A percentile compares a stretch with the other conserved stretches of the same genome.
phyloP scores from a whole-genome alignment of 2,329 filamentous ascomycete genomes.

The Calonectria montana region DNA sequence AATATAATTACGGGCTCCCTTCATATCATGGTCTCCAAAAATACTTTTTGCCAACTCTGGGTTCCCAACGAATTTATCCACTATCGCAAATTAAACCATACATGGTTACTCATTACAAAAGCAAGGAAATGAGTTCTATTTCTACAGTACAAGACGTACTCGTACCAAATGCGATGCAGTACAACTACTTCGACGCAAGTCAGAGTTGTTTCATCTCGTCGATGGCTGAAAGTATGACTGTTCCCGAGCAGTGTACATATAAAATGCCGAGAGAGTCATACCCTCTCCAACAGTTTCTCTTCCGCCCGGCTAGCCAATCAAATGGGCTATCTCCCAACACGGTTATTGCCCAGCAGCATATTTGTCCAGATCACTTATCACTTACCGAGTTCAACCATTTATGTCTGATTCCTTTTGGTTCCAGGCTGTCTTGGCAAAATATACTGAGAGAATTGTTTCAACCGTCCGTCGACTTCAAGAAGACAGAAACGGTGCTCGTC shows the following conservation, averaged over 20 bases:
- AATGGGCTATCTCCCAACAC: background rate
- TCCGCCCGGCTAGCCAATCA: background rate
- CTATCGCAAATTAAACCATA: background rate
- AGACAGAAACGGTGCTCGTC: conserved; percentile 24
- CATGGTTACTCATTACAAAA: background rate
- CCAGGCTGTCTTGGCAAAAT: conserved; percentile 35
- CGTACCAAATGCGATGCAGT: background rate
- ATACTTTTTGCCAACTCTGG: background rate
- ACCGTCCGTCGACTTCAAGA: conserved; percentile 38
- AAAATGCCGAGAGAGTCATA: background rate
- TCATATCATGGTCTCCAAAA: background rate
- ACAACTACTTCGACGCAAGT: background rate
- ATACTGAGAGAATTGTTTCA: conserved; percentile 35
- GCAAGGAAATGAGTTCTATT: background rate
- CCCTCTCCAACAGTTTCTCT: background rate
- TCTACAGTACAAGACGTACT: background rate
- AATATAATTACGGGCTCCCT: background rate
- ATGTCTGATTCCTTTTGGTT: conserved; percentile 22
- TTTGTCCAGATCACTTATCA: conserved; percentile 49
- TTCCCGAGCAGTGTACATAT: background rate
- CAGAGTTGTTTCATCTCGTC: background rate
- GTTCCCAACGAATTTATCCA: background rate
- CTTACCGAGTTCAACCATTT: conserved; percentile 64
- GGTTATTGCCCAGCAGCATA: background rate
- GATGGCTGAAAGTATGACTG: background rate